Base-by-base conservation (phyloP, 2,329 filamentous ascomycete genomes). In the Phialophora verrucosa region DNA sequence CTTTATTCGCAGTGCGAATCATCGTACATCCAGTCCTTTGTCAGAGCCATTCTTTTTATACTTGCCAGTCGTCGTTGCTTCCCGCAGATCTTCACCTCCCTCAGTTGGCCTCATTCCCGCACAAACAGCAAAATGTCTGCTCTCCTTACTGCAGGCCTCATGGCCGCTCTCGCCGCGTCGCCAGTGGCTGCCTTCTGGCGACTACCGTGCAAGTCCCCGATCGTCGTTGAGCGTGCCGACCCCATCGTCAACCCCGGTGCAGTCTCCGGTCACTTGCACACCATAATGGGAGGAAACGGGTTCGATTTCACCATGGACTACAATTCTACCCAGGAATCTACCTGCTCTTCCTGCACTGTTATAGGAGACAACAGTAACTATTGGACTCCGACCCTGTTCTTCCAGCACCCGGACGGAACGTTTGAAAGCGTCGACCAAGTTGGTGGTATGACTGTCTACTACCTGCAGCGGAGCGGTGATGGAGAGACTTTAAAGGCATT, bases 331-430 rank as follows among this genome's bases (percentile, higher is more conserved):
- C 78, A 81, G 66, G 75, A 83, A 63, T 91, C 89, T 35, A 83
- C 84, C 29, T 94, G 91, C 82, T 90, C 87, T 57, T 91, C 88
- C 38, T 90, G 91, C 76, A 83, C 84, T 67, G 83, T 91, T 75
- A 87, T 84, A 72, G 86, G 85, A 62, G 90, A 93, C 78, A 83
- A 87, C 75, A 90, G 86, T 72, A 90, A 90, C 77, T 93, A 94
- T 82, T 93, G 91, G 91, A 87, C 88, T 63, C 90, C 91, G 1
- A 82, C 83, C 31, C 79, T 93, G 2, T 93, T 88, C 79, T 92
- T 89, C 72, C 77, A 90, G 70, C 83, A 87, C 73, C 79, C 84
- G 71, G 86, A 88, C 70, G 85, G 85, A 57, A 84, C 83, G 59
- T 87, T 91, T 71, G 85, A 88, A 76, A 83, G 84, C 42, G 90